These are phyloP conservation scores for Dothideomycetes sp. DNA, from an alignment of 2,329 filamentous ascomycete genomes.

Conservation along the genomic window DNA sequence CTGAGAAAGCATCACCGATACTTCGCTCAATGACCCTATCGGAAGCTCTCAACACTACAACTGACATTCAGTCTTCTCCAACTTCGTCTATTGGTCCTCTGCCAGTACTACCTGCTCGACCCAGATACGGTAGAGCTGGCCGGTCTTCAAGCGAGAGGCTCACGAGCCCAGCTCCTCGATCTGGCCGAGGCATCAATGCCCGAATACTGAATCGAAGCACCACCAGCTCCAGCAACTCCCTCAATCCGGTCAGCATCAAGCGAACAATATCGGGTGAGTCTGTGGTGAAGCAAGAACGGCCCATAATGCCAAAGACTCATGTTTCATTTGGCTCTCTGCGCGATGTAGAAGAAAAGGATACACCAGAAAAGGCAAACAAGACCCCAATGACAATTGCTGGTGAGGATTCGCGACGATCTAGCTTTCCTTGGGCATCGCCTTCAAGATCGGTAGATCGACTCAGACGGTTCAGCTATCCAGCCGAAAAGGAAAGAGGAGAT, in stretches of 20 bases:
- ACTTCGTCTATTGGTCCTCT: neutral
- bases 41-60: neutral
- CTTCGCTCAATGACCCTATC: slow-evolving; percentile 5
- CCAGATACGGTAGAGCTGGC: neutral
- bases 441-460: neutral
- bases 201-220: neutral
- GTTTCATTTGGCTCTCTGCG: neutral
- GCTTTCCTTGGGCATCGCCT: neutral
- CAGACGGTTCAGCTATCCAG: neutral
- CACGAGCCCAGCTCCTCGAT: neutral
- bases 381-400: neutral
- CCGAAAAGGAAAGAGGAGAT: neutral
- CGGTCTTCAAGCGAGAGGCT: neutral
- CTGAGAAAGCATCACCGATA: neutral
- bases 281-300: neutral
- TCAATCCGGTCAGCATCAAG: neutral
- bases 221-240: neutral
- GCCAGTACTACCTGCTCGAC: neutral
- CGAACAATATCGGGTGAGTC: neutral
- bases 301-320: neutral
- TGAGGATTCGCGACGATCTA: neutral
- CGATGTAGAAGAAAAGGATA: neutral
- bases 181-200: neutral
- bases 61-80: neutral
- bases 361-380: neutral